Conservation (phyloP, 1,284 basidiomycete species). For the Sparassis latifolia region DNA sequence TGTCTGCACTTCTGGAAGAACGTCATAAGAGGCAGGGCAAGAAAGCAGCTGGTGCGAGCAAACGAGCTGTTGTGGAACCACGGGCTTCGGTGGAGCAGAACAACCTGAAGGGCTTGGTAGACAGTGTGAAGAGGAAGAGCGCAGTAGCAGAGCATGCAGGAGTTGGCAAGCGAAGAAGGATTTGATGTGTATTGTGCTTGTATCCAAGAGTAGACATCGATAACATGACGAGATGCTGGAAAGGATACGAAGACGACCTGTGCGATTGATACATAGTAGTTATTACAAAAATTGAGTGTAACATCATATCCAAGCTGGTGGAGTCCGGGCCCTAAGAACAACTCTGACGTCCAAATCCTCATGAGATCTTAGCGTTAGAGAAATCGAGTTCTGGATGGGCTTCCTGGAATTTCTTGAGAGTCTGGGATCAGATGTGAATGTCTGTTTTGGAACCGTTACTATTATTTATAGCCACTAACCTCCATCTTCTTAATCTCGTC, state of each 20-base stretch:
- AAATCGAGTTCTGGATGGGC: slow-evolving; percentile 94
- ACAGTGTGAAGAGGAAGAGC: slow-evolving; percentile 82
- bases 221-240: too few species aligned
- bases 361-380: slow-evolving; percentile 84
- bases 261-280: too few species aligned
- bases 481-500: slow-evolving; percentile 89
- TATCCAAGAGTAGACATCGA: too few species aligned
- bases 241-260: too few species aligned
- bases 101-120: slow-evolving; percentile 59
- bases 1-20: slow-evolving; percentile 76
- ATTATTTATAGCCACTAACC: slow-evolving; percentile 32
- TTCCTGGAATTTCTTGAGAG: slow-evolving; percentile 83
- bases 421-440: slow-evolving; percentile 33
- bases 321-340: neutral
- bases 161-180: slow-evolving; percentile 51
- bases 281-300: too few species aligned
- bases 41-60: slow-evolving; percentile 19
- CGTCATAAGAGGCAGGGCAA: slow-evolving; percentile 54
- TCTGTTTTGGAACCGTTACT: too few species aligned
- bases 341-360: slow-evolving; percentile 5
- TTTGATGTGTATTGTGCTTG: slow-evolving; percentile 11
- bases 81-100: neutral
- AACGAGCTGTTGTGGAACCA: slow-evolving; percentile 4
- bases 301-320: too few species aligned
- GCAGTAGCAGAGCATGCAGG: slow-evolving; percentile 21